Evolutionary conservation across 2,329 filamentous ascomycete genomes (phyloP).

Genomic region (Huntiella bhutanensis): DNA sequence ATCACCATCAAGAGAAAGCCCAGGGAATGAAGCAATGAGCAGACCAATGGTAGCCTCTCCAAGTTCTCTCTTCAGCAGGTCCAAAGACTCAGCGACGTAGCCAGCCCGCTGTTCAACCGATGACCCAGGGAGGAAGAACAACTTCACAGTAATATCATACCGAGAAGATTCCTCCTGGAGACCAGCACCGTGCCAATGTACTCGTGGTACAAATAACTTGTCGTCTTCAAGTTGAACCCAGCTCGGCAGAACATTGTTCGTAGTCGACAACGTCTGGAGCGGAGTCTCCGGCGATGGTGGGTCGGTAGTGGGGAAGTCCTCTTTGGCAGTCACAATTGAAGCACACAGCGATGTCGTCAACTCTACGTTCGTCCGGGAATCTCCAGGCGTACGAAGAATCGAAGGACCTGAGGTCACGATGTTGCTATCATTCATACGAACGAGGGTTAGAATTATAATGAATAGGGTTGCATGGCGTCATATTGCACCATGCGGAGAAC

Average conservation of each 20-base stretch:
- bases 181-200: constrained; percentile 51
- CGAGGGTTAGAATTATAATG: neutral
- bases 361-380: constrained; percentile 79
- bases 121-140: constrained; percentile 73
- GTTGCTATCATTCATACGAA: constrained; percentile 27
- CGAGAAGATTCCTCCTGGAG: constrained; percentile 63
- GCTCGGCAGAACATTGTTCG: constrained; percentile 17
- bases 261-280: constrained; percentile 17
- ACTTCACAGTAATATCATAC: constrained; percentile 89
- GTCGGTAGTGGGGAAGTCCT: constrained; percentile 26
- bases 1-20: constrained; percentile 81
- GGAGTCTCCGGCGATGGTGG: constrained; percentile 8
- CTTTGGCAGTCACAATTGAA: constrained; percentile 60
- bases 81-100: constrained; percentile 61
- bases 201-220: constrained; percentile 56
- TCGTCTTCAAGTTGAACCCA: constrained; percentile 50
- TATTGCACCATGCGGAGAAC: too few species aligned
- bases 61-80: constrained; percentile 63
- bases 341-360: constrained; percentile 71
- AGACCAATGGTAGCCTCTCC: constrained; percentile 61
- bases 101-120: constrained; percentile 42
- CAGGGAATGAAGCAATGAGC: constrained; percentile 82
- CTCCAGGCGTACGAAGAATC: constrained; percentile 59
- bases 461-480: neutral
- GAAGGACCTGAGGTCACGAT: constrained; percentile 71